Conservation (phyloP, 2,329 filamentous ascomycete genomes). For the Graphilbum ipis-grandicollis region DNA sequence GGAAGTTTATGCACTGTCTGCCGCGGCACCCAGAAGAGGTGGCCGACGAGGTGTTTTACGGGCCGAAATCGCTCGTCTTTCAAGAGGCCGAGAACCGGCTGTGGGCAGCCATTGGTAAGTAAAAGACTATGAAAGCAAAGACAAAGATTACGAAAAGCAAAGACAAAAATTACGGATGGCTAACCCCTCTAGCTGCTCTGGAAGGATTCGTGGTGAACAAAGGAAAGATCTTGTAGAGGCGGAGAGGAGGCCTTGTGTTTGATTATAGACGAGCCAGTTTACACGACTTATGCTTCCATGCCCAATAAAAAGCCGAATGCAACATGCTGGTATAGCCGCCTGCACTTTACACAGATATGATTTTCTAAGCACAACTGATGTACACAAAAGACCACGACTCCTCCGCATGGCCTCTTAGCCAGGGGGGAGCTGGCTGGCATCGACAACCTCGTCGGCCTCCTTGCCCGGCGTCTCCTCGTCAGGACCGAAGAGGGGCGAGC, state of each 20-base stretch:
- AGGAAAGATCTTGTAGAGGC: conserved; percentile 44
- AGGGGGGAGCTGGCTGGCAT: conserved; percentile 82
- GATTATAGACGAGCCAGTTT: too few relatives aligned
- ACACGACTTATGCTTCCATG: too few relatives aligned
- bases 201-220: conserved; percentile 92
- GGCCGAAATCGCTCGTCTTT: conserved; percentile 72
- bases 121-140: too few relatives aligned
- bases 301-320: too few relatives aligned
- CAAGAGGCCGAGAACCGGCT: conserved; percentile 86
- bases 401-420: conserved; percentile 48
- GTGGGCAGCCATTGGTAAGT: conserved; percentile 68
- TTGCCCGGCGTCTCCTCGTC: conserved; percentile 53
- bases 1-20: conserved; percentile 98
- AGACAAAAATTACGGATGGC: too few relatives aligned
- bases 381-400: too few relatives aligned
- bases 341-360: neutral
- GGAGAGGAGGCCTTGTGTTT: too few relatives aligned
- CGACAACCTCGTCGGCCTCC: conserved; percentile 88
- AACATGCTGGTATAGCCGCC: neutral
- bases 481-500: conserved; percentile 67
- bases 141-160: too few relatives aligned
- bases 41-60: conserved; percentile 86
- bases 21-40: conserved; percentile 89
- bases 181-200: conserved; percentile 44
- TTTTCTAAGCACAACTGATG: too few relatives aligned